Conservation (phyloP, 176 grass and related monocot genomes). For the Guadua angustifolia region DNA sequence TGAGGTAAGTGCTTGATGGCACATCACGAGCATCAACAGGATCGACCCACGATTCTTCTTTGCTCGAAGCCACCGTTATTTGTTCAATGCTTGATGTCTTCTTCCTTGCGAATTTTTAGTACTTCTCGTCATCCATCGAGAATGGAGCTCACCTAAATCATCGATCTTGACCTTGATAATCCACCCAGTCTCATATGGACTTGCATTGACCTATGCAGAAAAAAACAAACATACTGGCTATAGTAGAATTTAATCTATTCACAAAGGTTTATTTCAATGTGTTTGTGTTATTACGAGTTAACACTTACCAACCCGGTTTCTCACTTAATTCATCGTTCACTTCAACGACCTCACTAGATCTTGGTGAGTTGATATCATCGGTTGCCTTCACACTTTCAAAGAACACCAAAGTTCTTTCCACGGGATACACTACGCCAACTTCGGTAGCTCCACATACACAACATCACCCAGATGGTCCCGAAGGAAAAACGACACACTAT, state of each 20-base stretch:
- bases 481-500: constrained; percentile 24
- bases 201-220: constrained; percentile 64
- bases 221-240: neutral
- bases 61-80: constrained; percentile 19
- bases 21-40: constrained; percentile 11
- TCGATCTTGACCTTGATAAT: constrained; percentile 94
- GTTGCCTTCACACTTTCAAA: constrained; percentile 94
- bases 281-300: neutral
- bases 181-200: constrained; percentile 85
- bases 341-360: constrained; percentile 79
- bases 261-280: neutral
- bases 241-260: neutral
- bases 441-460: constrained; percentile 92
- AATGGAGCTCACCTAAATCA: constrained; percentile 65
- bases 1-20: neutral
- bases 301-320: constrained; percentile 73
- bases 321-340: constrained; percentile 62
- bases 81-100: constrained; percentile 72
- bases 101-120: constrained; percentile 85
- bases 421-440: constrained; percentile 78
- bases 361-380: constrained; percentile 79
- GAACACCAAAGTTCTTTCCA: constrained; percentile 80
- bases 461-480: constrained; percentile 96
- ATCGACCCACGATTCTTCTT: constrained; percentile 1
- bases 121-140: constrained; percentile 75